These are phyloP conservation scores for Neofusicoccum kwambonambiense DNA, from an alignment of 2,329 filamentous ascomycete genomes.

Conservation along the genomic window DNA sequence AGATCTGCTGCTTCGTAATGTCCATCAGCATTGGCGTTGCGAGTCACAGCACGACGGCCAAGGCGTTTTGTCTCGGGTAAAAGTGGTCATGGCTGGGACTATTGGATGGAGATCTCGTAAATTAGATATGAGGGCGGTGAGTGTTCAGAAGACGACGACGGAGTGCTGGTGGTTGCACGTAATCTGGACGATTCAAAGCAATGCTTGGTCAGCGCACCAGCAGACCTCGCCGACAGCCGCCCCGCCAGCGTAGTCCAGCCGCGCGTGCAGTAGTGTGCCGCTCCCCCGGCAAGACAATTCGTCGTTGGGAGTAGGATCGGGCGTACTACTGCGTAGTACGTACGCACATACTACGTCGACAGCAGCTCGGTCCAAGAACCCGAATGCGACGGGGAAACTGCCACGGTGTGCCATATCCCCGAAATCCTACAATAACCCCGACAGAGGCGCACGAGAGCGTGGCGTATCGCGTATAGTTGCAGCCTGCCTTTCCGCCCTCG, in stretches of 20 bases:
- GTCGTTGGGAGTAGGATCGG: not conserved
- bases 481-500: not conserved
- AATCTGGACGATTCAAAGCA: too few relatives aligned
- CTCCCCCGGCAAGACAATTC: too few relatives aligned
- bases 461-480: not conserved
- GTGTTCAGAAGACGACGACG: too few relatives aligned
- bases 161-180: not conserved
- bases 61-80: not conserved
- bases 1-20: not conserved
- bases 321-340: not conserved
- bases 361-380: not conserved
- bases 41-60: not conserved
- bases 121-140: not conserved
- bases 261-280: too few relatives aligned
- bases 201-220: too few relatives aligned
- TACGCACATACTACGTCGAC: not conserved
- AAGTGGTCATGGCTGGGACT: not conserved
- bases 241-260: too few relatives aligned
- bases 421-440: too few relatives aligned
- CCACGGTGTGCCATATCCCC: not conserved
- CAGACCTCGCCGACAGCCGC: too few relatives aligned
- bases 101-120: not conserved
- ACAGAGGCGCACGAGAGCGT: not conserved
- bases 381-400: not conserved
- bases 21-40: not conserved